Conservation (phyloP, 2,329 filamentous ascomycete species). For the Aureobasidium uvarum region DNA sequence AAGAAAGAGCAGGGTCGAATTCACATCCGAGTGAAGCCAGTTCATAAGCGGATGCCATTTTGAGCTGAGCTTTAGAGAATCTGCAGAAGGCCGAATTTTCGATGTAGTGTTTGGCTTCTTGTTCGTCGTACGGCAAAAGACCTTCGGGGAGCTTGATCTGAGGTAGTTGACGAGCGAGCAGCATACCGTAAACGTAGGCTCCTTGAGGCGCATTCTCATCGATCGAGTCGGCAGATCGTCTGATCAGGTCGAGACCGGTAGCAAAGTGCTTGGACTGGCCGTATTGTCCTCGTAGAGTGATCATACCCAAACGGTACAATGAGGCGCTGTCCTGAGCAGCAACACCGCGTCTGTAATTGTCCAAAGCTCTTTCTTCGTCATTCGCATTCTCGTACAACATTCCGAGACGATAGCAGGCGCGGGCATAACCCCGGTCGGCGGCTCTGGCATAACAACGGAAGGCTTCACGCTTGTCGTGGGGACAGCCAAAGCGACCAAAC, state of each 20-base stretch:
- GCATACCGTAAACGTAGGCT: constrained; percentile 86
- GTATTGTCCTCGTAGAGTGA: constrained; percentile 92
- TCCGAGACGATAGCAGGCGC: constrained; percentile 94
- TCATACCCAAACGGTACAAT: constrained; percentile 88
- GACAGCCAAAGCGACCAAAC: constrained; percentile 91
- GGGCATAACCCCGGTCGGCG: constrained; percentile 79
- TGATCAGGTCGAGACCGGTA: constrained; percentile 77
- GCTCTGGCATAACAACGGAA: constrained; percentile 82
- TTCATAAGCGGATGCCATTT: constrained; percentile 96
- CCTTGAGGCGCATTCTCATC: constrained; percentile 97
- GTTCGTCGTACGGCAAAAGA: constrained; percentile 68
- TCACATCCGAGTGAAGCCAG: constrained; percentile 90
- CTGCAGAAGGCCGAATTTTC: constrained; percentile 95
- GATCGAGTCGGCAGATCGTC: constrained; percentile 75
- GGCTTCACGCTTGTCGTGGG: constrained; percentile 91
- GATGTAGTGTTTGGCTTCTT: constrained; percentile 77
- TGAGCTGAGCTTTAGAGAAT: constrained; percentile 93
- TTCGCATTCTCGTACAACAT: constrained; percentile 98
- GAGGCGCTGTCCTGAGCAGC: constrained; percentile 82
- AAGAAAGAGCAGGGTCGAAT: constrained; percentile 85
- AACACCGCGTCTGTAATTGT: constrained; percentile 83
- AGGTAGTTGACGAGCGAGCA: constrained; percentile 85
- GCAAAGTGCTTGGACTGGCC: constrained; percentile 79
- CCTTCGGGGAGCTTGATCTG: constrained; percentile 77
- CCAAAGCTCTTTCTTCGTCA: constrained; percentile 84